A percentile compares a stretch with the other conserved stretches of the same genome.
phyloP scores from a whole-genome alignment of 1,284 basidiomycete species.

The Cryptococcus wingfieldii region DNA sequence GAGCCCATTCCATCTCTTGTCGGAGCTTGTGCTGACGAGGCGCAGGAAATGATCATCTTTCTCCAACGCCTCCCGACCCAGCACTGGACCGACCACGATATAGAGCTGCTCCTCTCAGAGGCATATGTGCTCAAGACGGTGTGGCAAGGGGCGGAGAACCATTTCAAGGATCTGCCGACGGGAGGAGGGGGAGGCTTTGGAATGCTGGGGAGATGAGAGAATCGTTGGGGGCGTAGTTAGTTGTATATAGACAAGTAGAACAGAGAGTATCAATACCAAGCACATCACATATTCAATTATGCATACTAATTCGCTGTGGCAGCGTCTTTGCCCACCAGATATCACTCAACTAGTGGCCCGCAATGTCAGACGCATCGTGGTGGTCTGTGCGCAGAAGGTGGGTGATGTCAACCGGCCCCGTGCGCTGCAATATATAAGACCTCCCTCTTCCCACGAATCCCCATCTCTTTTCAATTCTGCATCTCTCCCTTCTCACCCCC shows the following conservation, averaged over 20 bases:
- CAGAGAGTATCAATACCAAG: not conserved
- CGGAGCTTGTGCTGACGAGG: not conserved
- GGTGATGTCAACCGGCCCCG: not conserved
- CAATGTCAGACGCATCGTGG: not conserved
- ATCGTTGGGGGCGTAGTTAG: not conserved
- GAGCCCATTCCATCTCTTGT: slow-evolving; percentile 18
- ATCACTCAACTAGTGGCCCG: too few relatives aligned
- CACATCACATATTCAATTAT: not conserved
- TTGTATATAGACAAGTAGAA: not conserved
- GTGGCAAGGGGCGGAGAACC: slow-evolving; percentile 91
- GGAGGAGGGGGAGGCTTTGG: slow-evolving; percentile 30
- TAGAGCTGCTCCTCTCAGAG: slow-evolving; percentile 89
- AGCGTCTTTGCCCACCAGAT: too few relatives aligned
- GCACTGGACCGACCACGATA: slow-evolving; percentile 90
- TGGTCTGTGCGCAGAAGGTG: not conserved
- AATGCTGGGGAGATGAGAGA: slow-evolving; percentile 39
- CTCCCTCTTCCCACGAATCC: not conserved
- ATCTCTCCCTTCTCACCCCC: not conserved
- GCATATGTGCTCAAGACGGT: slow-evolving; percentile 91
- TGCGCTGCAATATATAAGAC: not conserved
- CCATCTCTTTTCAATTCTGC: not conserved
- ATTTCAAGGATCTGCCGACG: slow-evolving; percentile 56
- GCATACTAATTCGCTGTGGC: too few relatives aligned
- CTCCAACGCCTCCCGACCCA: slow-evolving; percentile 93
- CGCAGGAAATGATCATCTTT: slow-evolving; percentile 96